Evolutionary conservation across 169 alveolate species (phyloP).

Genomic region (Miamiensis avidus): DNA sequence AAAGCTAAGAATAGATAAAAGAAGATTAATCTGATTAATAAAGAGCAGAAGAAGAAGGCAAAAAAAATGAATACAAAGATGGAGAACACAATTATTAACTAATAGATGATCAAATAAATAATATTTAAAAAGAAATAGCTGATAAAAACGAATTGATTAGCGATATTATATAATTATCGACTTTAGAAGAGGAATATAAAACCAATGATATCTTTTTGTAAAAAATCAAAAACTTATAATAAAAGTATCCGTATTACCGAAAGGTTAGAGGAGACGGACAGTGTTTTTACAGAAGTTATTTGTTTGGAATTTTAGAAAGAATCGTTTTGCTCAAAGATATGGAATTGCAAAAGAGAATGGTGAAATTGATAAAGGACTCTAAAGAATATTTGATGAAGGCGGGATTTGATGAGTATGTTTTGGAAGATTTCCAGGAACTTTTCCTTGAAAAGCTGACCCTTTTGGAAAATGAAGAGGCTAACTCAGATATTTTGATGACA

Average conservation of each 20-base stretch:
- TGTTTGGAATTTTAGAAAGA: conserved; percentile 61
- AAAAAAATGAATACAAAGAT: not conserved
- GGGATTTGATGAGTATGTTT: conserved; percentile 65
- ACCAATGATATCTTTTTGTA: conserved; percentile 30
- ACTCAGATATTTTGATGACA: conserved; percentile 27
- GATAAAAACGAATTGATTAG: conserved; percentile 32
- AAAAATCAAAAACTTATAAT: conserved; percentile 39
- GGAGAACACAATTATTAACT: not conserved
- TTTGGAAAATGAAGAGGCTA: conserved; percentile 16
- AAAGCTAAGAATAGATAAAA: not conserved
- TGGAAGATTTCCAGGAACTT: conserved; percentile 68
- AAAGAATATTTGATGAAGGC: conserved; percentile 50
- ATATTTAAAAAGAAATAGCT: conserved; percentile 44
- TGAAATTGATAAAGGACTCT: conserved; percentile 31
- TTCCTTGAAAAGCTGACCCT: conserved; percentile 39
- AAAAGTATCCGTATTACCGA: conserved; percentile 46
- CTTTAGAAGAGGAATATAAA: conserved; percentile 35
- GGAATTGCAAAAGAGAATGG: conserved; percentile 23
- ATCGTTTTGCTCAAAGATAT: conserved; percentile 25
- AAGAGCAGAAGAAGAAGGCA: not conserved
- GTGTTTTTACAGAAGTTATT: conserved; percentile 70
- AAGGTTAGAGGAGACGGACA: conserved; percentile 71
- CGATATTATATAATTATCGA: not conserved
- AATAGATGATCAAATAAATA: conserved; percentile 19
- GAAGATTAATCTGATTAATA: not conserved